phyloP scores from a whole-genome alignment of 257 asterid species.

The Scutellaria baicalensis region DNA sequence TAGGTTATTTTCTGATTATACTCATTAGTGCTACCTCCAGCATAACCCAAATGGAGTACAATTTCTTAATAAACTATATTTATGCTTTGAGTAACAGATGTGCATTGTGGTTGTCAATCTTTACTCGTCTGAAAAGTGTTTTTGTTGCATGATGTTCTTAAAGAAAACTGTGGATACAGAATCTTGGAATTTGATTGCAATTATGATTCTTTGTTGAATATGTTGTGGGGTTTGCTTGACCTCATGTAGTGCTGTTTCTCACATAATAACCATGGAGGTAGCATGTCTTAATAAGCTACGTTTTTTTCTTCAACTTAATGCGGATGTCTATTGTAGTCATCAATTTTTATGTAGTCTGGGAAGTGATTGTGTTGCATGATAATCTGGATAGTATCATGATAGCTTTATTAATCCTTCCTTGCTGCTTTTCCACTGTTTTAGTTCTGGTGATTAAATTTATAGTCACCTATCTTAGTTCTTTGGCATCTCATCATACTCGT shows the following conservation, averaged over 20 bases:
- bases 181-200: not conserved
- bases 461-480: not conserved
- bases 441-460: not conserved
- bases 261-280: not conserved
- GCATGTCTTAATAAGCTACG: not conserved
- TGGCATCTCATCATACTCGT: not conserved
- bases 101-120: not conserved
- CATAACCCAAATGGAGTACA: not conserved
- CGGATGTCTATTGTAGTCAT: not conserved
- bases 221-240: not conserved
- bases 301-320: not conserved
- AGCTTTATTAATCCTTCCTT: not conserved
- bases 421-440: not conserved
- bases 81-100: not conserved
- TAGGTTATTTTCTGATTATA: not conserved
- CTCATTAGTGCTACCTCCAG: not conserved
- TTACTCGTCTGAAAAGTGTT: not conserved
- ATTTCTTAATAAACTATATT: not conserved
- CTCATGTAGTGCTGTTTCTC: not conserved
- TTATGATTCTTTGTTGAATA: not conserved
- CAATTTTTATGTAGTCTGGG: not conserved
- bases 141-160: constrained; percentile 30
- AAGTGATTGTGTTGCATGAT: not conserved
- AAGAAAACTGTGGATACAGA: constrained; percentile 40
- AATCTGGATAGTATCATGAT: not conserved